Evolutionary conservation across 2,329 filamentous ascomycete species (phyloP), one percentile per base, ranked within the genome.

Genomic region (Ophiostoma sp.): DNA sequence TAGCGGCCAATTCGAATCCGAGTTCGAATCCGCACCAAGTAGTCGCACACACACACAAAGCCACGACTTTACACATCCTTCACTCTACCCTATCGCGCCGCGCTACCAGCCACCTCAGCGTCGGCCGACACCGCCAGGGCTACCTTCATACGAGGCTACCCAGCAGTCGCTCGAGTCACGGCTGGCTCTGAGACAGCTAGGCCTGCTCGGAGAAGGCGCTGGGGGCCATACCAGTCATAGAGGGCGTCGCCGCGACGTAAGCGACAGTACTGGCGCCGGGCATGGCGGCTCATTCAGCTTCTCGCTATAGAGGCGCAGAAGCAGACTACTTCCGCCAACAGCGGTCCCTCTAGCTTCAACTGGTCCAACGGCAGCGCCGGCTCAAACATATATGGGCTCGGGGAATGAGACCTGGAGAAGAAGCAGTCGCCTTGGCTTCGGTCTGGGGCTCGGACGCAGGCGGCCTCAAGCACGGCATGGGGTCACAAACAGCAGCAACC

Each of bases 141-240:
- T 74, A 10, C 74, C 74, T 2, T 73, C 72, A 0, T 75, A 70
- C 44, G 74, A 75, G 15, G 23, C 66, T 1, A 35, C 70, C 1
- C 71, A 73, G 17, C 66, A 39, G 3, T 33, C 71, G 0, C 66
- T 69, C 3, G 68, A 72, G 44, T 31, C 72, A 7, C 68, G 70
- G 0, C 70, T 71, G 20, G 70, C 70, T 1, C 23, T 69, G 57
- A 52, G 71, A 2, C 67, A 33, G 20, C 33, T 4, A 11, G 62
- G 33, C 7, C 4, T 27, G 23, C 23, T 31, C 20, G 31, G 15
- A 31, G 57, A 27, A 8, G 31, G 27, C 6, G 15, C 27, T 20
- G 11, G 13, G 15, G 57, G 57, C 57, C 10, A 17, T 60, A 23
- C 11, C 27, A 2, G 11, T 27, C 33, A 3, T 15, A 7, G 17